These are phyloP conservation scores for Spiromastix sp. DNA, from an alignment of 2,329 filamentous ascomycete species.

Conservation along the genomic window DNA sequence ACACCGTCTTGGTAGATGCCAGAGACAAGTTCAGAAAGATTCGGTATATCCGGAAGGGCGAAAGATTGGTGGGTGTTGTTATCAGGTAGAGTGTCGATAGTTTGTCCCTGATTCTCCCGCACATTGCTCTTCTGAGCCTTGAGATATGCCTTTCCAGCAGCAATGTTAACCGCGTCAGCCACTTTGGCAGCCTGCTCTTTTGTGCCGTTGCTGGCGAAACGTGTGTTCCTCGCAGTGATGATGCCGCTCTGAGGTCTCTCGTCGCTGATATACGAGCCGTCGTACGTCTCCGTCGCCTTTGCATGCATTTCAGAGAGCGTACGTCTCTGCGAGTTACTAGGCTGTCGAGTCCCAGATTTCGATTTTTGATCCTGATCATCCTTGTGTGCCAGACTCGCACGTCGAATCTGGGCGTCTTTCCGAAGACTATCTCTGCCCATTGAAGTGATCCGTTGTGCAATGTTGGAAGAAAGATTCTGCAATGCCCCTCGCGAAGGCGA, in stretches of 20 bases:
- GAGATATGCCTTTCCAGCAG: constrained; percentile 25
- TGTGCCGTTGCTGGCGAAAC: constrained; percentile 38
- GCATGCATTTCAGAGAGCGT: constrained; percentile 48
- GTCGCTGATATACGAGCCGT: constrained; percentile 41
- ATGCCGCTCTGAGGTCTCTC: constrained; percentile 37
- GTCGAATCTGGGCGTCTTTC: constrained; percentile 31
- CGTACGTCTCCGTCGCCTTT: constrained; percentile 42
- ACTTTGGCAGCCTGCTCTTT: constrained; percentile 33
- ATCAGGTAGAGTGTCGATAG: constrained; percentile 19
- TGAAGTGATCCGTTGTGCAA: constrained; percentile 16
- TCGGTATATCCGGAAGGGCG: constrained; percentile 49
- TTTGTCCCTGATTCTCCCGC: constrained; percentile 13
- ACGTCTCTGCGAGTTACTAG: no score
- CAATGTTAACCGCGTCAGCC: constrained; percentile 28
- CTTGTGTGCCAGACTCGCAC: constrained; percentile 29
- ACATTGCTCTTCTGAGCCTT: constrained; percentile 13
- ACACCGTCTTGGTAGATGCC: constrained; percentile 35
- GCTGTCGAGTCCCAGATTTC: constrained; percentile 26
- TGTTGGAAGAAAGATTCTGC: no score
- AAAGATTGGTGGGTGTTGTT: constrained; percentile 50
- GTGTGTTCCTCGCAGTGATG: constrained; percentile 41
- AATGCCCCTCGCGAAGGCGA: constrained; percentile 26
- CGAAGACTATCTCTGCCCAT: constrained; percentile 27
- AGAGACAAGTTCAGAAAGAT: constrained; percentile 52
- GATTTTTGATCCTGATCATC: constrained; percentile 30